These are phyloP conservation scores for Clausena lansium DNA, from an alignment of 345 rosid species.

Conservation along the genomic window DNA sequence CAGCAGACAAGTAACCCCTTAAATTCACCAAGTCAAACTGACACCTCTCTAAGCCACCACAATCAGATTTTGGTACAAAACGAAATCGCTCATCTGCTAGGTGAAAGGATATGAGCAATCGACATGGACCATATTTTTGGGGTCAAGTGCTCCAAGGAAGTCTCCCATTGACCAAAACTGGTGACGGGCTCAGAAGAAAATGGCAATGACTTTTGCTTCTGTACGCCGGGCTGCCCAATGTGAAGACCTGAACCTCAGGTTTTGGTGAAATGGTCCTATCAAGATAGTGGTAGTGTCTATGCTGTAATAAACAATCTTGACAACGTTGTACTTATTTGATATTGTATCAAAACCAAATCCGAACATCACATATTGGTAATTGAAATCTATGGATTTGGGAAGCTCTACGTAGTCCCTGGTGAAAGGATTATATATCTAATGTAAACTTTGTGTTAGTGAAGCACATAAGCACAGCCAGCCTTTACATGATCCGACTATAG, in stretches of 20 bases:
- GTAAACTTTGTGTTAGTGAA: slow-evolving; percentile 16
- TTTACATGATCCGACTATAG: slow-evolving; percentile 41
- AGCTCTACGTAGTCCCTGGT: slow-evolving; percentile 29
- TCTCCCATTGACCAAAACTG: slow-evolving; percentile 68
- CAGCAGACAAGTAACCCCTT: slow-evolving; percentile 59
- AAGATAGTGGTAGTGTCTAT: too few relatives aligned
- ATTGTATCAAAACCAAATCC: slow-evolving; percentile 42
- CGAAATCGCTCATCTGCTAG: slow-evolving; percentile 63
- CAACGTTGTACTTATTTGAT: slow-evolving; percentile 37
- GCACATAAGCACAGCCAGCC: slow-evolving; percentile 44
- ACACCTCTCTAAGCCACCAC: slow-evolving; percentile 58
- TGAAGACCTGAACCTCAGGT: slow-evolving; percentile 43
- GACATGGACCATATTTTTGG: slow-evolving; percentile 42
- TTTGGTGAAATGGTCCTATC: not conserved
- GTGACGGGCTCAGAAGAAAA: slow-evolving; percentile 28
- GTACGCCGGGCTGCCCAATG: slow-evolving; percentile 27
- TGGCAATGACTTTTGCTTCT: slow-evolving; percentile 17
- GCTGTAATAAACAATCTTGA: slow-evolving; percentile 26
- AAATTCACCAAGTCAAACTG: slow-evolving; percentile 53
- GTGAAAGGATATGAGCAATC: slow-evolving; percentile 41
- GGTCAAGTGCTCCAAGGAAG: slow-evolving; percentile 84
- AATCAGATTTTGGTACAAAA: slow-evolving; percentile 70
- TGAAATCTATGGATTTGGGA: slow-evolving; percentile 31
- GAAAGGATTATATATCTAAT: slow-evolving; percentile 43
- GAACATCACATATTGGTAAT: slow-evolving; percentile 29